phyloP scores from a whole-genome alignment of 352 stramenopile genomes.

The Phytopythium helicoides region DNA sequence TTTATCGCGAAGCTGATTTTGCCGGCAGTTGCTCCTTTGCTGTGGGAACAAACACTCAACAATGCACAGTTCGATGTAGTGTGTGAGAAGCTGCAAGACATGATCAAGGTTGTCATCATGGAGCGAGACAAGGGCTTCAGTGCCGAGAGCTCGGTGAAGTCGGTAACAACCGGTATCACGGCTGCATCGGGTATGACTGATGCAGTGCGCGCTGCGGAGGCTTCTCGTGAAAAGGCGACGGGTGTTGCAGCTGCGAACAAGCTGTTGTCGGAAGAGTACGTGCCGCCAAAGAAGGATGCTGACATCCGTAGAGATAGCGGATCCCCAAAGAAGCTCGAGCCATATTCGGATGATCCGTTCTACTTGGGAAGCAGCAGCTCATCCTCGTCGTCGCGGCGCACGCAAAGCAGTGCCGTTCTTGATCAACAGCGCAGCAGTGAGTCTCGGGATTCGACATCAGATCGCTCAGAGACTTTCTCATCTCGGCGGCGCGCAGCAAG shows the following conservation, averaged over 20 bases:
- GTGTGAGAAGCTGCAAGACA: conserved; percentile 86
- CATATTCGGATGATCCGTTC: conserved; percentile 81
- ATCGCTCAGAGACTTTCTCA: conserved; percentile 70
- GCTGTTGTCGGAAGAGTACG: conserved; percentile 78
- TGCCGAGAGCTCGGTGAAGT: conserved; percentile 65
- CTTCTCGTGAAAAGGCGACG: conserved; percentile 56
- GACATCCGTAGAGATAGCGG: conserved; percentile 13
- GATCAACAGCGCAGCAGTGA: conserved; percentile 6
- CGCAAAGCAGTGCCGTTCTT: conserved; percentile 29
- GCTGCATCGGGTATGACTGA: conserved; percentile 66
- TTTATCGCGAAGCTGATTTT: conserved; percentile 84
- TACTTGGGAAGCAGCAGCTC: conserved; percentile 39
- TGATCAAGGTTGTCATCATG: conserved; percentile 84
- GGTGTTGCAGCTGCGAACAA: conserved; percentile 73
- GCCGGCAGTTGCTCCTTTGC: conserved; percentile 68
- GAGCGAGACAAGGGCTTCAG: conserved; percentile 80
- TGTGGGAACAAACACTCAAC: conserved; percentile 80
- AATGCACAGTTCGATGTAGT: conserved; percentile 85
- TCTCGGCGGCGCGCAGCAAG: conserved; percentile 64
- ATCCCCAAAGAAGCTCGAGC: conserved; percentile 38
- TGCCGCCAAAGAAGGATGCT: conserved; percentile 41
- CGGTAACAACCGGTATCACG: conserved; percentile 54
- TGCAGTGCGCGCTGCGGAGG: conserved; percentile 62
- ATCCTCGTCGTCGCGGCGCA: conserved; percentile 31
- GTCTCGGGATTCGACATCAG: conserved; percentile 25